Conservation (phyloP, 148 eudicot genomes). For the Spergularia bocconei region DNA sequence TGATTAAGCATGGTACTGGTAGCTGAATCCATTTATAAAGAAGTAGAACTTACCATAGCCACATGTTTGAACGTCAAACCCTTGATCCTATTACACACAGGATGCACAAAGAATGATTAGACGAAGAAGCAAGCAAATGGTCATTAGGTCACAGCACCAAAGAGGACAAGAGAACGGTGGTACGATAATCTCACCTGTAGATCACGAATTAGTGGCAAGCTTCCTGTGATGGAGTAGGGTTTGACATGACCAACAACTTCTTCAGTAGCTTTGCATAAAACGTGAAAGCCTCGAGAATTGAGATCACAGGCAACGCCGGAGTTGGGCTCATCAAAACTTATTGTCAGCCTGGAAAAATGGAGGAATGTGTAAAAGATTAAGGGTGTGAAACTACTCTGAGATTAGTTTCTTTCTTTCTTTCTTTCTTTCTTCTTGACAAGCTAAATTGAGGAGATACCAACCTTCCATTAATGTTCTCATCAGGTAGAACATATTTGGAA, state of each 20-base stretch:
- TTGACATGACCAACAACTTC: conserved; percentile 87
- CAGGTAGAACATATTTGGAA: conserved; percentile 87
- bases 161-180: background rate
- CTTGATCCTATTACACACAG: conserved; percentile 69
- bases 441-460: conserved; percentile 27
- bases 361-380: conserved; percentile 13
- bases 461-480: conserved; percentile 90
- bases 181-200: conserved; percentile 48
- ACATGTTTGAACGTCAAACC: conserved; percentile 94
- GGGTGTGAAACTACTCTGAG: background rate
- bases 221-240: conserved; percentile 96
- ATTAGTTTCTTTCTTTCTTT: background rate
- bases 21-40: background rate
- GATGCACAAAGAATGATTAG: conserved; percentile 1
- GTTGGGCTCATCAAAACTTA: conserved; percentile 67
- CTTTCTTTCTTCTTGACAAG: background rate
- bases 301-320: conserved; percentile 95
- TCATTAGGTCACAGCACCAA: background rate
- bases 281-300: conserved; percentile 86
- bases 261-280: conserved; percentile 92
- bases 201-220: conserved; percentile 89
- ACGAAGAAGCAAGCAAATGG: background rate
- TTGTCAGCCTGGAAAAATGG: conserved; percentile 44
- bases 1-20: background rate
- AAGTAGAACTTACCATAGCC: conserved; percentile 70